These are phyloP conservation scores for Wickerhamomyces sp. DNA, from an alignment of 1,139 yeast genomes.

Conservation along the genomic window DNA sequence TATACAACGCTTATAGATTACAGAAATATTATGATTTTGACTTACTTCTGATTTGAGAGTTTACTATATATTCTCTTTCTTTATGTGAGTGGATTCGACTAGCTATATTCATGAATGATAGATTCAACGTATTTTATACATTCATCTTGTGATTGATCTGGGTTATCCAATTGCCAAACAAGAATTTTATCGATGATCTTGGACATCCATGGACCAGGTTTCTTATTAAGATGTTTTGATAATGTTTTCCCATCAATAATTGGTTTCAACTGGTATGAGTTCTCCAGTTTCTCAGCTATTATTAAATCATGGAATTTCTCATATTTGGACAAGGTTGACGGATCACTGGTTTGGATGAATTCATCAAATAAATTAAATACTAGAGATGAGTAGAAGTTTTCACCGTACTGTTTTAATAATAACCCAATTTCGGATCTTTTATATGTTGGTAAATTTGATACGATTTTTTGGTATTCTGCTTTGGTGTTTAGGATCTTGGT, in stretches of 20 bases:
- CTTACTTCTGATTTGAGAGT: background rate
- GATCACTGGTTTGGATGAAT: slow-evolving; percentile 6
- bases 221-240: slow-evolving; percentile 42
- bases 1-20: too few species aligned
- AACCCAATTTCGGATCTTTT: slow-evolving; percentile 59
- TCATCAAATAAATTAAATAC: slow-evolving; percentile 24
- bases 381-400: slow-evolving; percentile 45
- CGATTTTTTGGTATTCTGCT: slow-evolving; percentile 25
- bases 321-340: slow-evolving; percentile 27
- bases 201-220: slow-evolving; percentile 86
- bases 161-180: slow-evolving; percentile 74
- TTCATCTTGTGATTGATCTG: slow-evolving; percentile 46
- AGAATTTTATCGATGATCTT: slow-evolving; percentile 49
- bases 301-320: slow-evolving; percentile 30
- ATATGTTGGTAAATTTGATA: slow-evolving; percentile 17
- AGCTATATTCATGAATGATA: slow-evolving; percentile 9
- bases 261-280: slow-evolving; percentile 45
- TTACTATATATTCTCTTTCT: background rate
- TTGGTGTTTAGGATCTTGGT: slow-evolving; percentile 34
- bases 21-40: background rate
- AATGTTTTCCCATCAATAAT: slow-evolving; percentile 68
- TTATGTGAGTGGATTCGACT: background rate
- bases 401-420: slow-evolving; percentile 50
- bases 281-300: slow-evolving; percentile 29
- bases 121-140: slow-evolving; percentile 43